Conservation (phyloP, 768 basidiomycete species). For the Panaeolus papilionaceus region DNA sequence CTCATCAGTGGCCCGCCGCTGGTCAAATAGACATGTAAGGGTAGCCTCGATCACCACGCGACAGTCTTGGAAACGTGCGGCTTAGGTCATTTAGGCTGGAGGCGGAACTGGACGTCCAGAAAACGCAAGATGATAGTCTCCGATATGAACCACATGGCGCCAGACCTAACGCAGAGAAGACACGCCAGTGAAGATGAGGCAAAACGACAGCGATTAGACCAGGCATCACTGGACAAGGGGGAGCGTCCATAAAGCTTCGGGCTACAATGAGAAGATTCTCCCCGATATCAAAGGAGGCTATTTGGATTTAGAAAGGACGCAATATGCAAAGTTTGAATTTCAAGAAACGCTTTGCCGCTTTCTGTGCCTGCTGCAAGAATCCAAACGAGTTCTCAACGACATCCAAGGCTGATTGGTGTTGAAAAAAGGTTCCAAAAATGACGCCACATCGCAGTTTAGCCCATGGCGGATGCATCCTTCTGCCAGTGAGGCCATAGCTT, state of each 20-base stretch:
- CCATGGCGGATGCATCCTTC: background rate
- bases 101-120: background rate
- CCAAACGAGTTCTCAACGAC: background rate
- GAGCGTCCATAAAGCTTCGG: background rate
- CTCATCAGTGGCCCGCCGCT: background rate
- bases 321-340: constrained; percentile 4
- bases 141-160: background rate
- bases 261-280: background rate
- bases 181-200: background rate
- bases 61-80: background rate
- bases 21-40: background rate
- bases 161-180: background rate
- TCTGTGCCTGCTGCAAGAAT: background rate
- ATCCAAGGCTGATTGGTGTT: background rate
- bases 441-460: background rate
- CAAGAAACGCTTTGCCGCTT: constrained; percentile 10
- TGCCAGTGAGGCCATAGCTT: background rate
- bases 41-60: background rate
- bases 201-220: background rate
- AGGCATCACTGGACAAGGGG: background rate
- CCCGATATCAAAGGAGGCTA: constrained; percentile 7
- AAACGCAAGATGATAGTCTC: background rate
- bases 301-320: background rate
- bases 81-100: background rate
- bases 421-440: background rate